phyloP scores from a whole-genome alignment of 1,284 basidiomycete genomes.

The Trametes sp. region DNA sequence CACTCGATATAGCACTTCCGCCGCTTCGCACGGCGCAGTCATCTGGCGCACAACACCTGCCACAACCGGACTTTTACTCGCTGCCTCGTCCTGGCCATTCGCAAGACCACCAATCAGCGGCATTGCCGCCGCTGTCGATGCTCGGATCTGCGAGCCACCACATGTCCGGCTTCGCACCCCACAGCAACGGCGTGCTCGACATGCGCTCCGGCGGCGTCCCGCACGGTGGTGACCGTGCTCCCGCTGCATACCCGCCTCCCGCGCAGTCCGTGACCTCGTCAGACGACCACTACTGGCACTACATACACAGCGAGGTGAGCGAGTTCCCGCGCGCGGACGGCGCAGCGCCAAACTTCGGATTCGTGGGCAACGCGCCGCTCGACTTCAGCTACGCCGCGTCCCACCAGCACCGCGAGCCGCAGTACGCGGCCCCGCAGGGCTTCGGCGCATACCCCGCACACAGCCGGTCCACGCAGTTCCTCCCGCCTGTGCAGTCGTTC shows the following conservation, averaged over 20 bases:
- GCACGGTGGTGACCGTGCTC: neutral
- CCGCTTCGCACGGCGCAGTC: constrained; percentile 20
- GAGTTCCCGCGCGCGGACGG: constrained; percentile 15
- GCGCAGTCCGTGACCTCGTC: constrained; percentile 11
- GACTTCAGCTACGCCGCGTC: constrained; percentile 13
- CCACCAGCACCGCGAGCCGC: constrained; percentile 18
- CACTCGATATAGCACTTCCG: constrained; percentile 19
- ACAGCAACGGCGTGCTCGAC: constrained; percentile 16
- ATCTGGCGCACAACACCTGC: neutral
- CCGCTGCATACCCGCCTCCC: neutral
- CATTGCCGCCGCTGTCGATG: constrained; percentile 24
- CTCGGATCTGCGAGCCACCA: constrained; percentile 10
- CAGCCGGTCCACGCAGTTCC: neutral
- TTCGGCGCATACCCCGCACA: neutral
- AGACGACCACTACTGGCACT: constrained; percentile 23
- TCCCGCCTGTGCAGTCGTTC: constrained; percentile 14
- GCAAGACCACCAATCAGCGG: constrained; percentile 3
- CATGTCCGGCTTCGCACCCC: constrained; percentile 7
- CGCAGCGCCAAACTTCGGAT: constrained; percentile 2
- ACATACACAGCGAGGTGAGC: constrained; percentile 22
- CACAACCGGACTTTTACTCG: constrained; percentile 11
- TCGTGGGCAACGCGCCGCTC: constrained; percentile 9
- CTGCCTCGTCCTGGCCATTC: constrained; percentile 11
- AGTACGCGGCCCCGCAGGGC: constrained; percentile 1
- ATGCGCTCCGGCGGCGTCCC: constrained; percentile 8